Evolutionary conservation across 73 alveolate genomes (phyloP), one percentile per base, ranked within the genome.

Genomic region (Symbiodinium pilosum): DNA sequence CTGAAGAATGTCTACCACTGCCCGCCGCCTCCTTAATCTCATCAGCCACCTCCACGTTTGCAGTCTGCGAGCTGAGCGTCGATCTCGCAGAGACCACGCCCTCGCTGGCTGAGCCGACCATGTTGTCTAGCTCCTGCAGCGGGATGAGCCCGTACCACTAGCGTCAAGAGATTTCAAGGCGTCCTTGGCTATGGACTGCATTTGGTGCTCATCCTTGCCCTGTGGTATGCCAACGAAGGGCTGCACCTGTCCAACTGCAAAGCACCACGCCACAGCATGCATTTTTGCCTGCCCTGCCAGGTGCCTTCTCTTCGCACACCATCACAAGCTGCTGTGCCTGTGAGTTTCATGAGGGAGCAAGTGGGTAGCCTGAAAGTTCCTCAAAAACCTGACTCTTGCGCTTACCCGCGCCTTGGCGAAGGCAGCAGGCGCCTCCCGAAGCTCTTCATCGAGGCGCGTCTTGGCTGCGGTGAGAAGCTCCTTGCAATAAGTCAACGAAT

Each of bases 131-230:
- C 89, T 91, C 97, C 97, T 91, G 41, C 36, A 14, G 14, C 14
- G n/a, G n/a, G n/a, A n/a, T n/a, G n/a, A n/a, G n/a, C n/a, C n/a
- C n/a, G n/a, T n/a, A n/a, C n/a, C n/a, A n/a, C n/a, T n/a, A n/a
- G n/a, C n/a, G n/a, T n/a, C n/a, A n/a, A n/a, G n/a, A 54, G 73
- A 54, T 64, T 38, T 20, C 38, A 26, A 28, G 39, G 38, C 38
- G 69, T 59, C 97, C 97, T 91, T 68, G 89, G 97, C 97, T 14
- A 91, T n/a, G 84, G 89, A 91, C 32, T 69, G 56, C 97, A 91
- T 68, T 30, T 91, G 89, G 28, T 43, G 47, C 81, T 91, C 97
- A 16, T 91, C 97, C 56, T 89, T 89, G 75, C 77, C 77, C 68
- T 68, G 26, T 4, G 97, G 97, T 3, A 91, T 91, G 34, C 97